Conservation (phyloP, 306 rosid species). For the Trichosanthes cucumerina region DNA sequence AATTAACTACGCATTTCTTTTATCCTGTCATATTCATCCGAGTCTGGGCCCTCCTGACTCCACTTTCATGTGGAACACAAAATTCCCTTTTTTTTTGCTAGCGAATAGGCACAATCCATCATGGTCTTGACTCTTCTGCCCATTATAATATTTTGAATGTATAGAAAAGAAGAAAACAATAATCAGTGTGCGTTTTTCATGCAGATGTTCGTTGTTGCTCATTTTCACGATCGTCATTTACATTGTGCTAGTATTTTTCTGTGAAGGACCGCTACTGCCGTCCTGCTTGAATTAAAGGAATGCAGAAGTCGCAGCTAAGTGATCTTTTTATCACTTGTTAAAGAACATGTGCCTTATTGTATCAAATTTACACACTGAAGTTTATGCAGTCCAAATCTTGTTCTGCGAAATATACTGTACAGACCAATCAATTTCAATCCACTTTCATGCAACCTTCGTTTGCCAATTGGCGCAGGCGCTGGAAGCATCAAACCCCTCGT, state of each 20-base stretch:
- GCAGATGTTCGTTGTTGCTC: slow-evolving; percentile 16
- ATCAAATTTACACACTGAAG: not conserved
- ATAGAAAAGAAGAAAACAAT: not conserved
- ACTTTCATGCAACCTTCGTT: not conserved
- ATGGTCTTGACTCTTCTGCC: not conserved
- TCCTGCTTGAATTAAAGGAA: slow-evolving; percentile 31
- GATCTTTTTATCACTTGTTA: not conserved
- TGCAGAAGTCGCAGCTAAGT: not conserved
- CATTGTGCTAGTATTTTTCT: slow-evolving; percentile 7
- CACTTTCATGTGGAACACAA: not conserved
- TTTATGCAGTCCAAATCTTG: not conserved
- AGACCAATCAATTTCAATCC: not conserved
- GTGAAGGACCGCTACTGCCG: slow-evolving; percentile 27
- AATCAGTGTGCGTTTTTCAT: not conserved
- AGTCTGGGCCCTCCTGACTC: not conserved
- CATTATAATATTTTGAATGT: not conserved
- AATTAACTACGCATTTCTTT: not conserved
- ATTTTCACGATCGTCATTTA: slow-evolving; percentile 13
- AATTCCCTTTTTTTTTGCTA: not conserved
- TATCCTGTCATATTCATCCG: not conserved
- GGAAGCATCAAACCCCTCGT: not conserved
- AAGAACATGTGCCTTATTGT: not conserved
- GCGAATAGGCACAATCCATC: not conserved
- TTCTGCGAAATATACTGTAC: not conserved
- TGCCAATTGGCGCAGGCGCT: not conserved